Conservation (phyloP, 2,329 filamentous ascomycete species). For the Ceratocystis harringtonii region DNA sequence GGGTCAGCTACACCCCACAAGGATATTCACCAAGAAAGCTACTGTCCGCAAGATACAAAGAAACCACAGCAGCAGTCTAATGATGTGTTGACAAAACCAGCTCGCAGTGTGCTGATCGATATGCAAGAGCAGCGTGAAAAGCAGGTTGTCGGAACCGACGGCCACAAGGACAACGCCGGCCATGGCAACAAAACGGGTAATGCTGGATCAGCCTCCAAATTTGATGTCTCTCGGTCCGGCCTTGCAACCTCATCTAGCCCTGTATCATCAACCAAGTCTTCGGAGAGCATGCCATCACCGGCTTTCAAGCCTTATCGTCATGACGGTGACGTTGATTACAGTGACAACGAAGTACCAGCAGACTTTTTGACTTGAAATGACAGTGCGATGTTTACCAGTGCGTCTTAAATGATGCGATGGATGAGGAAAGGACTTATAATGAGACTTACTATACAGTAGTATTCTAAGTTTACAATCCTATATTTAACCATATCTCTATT, state of each 20-base stretch:
- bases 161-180: not conserved
- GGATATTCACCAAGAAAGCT: not conserved
- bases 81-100: not conserved
- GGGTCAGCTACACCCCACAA: slow-evolving; percentile 23
- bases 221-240: slow-evolving; percentile 17
- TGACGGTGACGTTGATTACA: slow-evolving; percentile 21
- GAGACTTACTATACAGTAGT: too few relatives aligned
- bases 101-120: not conserved
- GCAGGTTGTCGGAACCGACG: not conserved
- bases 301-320: slow-evolving; percentile 15
- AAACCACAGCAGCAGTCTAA: not conserved
- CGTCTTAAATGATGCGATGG: too few relatives aligned
- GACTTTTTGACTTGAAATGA: slow-evolving; percentile 22
- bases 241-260: not conserved
- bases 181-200: not conserved
- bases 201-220: not conserved
- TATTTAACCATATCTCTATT: not conserved
- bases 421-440: too few relatives aligned
- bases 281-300: slow-evolving; percentile 13
- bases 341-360: slow-evolving; percentile 30
- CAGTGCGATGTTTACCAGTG: too few relatives aligned
- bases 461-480: too few relatives aligned
- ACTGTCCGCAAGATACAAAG: too few relatives aligned
- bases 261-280: slow-evolving; percentile 10
- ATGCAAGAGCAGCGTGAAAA: not conserved